These are phyloP conservation scores for Kwoniella botswanensis DNA, from an alignment of 768 basidiomycete genomes.

Conservation along the genomic window DNA sequence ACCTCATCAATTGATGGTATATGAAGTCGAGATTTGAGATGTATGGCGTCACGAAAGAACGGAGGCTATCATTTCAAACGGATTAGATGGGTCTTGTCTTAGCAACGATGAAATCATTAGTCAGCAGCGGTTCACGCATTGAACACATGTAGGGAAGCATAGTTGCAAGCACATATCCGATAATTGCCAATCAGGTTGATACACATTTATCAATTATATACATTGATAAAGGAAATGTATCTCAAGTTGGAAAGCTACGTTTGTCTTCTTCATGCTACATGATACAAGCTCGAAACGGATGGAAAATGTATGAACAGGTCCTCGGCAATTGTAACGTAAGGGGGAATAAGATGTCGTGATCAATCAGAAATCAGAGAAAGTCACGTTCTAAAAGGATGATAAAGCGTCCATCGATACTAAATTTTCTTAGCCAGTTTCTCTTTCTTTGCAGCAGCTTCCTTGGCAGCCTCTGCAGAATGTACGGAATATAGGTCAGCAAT, in stretches of 20 bases:
- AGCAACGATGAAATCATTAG: no score
- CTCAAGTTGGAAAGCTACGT: neutral
- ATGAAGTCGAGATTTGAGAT: slow-evolving; percentile 26
- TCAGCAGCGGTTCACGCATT: no score
- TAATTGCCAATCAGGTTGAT: neutral
- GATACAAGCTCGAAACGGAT: neutral
- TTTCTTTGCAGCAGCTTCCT: slow-evolving; percentile 51
- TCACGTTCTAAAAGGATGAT: neutral
- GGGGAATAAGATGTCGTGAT: neutral
- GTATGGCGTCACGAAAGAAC: neutral
- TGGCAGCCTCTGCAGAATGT: slow-evolving; percentile 41
- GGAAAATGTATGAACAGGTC: neutral
- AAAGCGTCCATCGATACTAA: neutral
- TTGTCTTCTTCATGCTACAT: neutral
- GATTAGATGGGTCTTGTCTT: no score
- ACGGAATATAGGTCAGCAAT: slow-evolving; percentile 10
- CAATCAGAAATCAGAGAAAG: neutral
- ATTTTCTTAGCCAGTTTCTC: slow-evolving; percentile 32
- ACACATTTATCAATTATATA: neutral
- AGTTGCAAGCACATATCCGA: no score
- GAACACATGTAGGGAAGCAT: no score
- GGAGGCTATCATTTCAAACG: no score
- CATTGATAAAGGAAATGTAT: neutral
- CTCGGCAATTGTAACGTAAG: neutral
- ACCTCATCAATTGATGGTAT: slow-evolving; percentile 45